Base-by-base conservation (phyloP, 116 monocot species). In the Cymodocea nodosa region DNA sequence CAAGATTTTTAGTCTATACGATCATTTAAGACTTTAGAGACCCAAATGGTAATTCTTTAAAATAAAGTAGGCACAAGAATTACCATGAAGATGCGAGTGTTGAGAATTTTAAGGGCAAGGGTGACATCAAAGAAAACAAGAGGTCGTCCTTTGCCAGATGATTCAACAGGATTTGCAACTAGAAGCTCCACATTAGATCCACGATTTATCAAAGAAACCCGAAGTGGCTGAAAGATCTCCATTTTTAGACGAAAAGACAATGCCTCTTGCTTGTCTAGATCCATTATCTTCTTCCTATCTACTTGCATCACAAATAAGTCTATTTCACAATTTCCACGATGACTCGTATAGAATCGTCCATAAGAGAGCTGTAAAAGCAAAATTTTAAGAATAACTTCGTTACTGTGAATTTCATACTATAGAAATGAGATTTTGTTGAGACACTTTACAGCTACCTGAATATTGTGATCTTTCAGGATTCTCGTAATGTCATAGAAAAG, bases 101-200 rank as follows among this genome's bases (percentile, higher is more conserved):
- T 77, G 20, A 86, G 89, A 58, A 56, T 48, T 66, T 89, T 93
- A 17, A 93, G 83, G 15, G 86, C 89, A 60, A 86, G 78, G 23
- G 93, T 93, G 67, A 93, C 86, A 70, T 93, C 93, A 62, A 86
- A 66, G 60, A 93, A 86, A 62, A 93, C 89, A 61, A 82, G 89
- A 25, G 93, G 93, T 2, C 93, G 69, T 14, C 93, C 93, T 51
- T 84, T 89, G 23, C 78, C 80, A 2, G 82, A 86, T 50, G 79
- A 44, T 63, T 93, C 93, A 50, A 93, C 93, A 15, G 89, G 89
- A 55, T 93, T 93, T 20, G 89, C 89, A 58, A 93, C 89, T 48
- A 93, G 71, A 52, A 93, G 84, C 78, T 89, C 93, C 11, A 76
- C 74, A 24, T 93, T 84, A 59, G 86, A 86, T 16, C 93, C 93